Evolutionary conservation across 2,329 filamentous ascomycete species (phyloP).

Genomic region (Fusarium burgessii): DNA sequence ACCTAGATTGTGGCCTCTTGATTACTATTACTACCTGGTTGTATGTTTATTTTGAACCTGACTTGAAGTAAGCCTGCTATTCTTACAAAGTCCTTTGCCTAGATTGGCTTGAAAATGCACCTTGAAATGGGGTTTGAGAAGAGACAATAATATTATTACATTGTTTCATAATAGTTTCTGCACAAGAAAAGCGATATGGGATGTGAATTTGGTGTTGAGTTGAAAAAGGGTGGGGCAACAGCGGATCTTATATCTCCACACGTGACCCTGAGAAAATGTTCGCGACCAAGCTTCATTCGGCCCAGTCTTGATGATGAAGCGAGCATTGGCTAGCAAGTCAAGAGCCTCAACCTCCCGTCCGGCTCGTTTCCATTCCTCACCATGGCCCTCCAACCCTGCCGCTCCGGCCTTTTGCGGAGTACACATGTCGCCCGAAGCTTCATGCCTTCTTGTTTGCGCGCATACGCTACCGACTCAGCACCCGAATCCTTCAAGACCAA

Average conservation of each 20-base stretch:
- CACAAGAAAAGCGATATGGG: slow-evolving; percentile 7
- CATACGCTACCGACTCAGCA: slow-evolving; percentile 48
- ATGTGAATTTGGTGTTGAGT: slow-evolving; percentile 30
- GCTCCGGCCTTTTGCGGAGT: slow-evolving; percentile 46
- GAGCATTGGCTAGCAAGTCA: slow-evolving; percentile 12
- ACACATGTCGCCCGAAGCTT: slow-evolving; percentile 42
- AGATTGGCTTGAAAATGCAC: neutral
- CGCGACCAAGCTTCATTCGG: slow-evolving; percentile 37
- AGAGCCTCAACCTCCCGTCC: neutral
- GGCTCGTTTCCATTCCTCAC: slow-evolving; percentile 24
- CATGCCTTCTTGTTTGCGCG: slow-evolving; percentile 44
- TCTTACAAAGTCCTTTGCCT: neutral
- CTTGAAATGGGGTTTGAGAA: neutral
- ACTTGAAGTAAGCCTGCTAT: too few species aligned
- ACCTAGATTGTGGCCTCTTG: too few species aligned
- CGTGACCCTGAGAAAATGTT: slow-evolving; percentile 53
- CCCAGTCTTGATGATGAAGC: neutral
- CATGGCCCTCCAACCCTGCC: slow-evolving; percentile 53
- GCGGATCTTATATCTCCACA: slow-evolving; percentile 31
- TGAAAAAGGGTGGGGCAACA: slow-evolving; percentile 37
- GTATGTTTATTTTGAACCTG: too few species aligned
- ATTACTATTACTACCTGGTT: neutral
- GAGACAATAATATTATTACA: neutral
- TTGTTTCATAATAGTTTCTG: too few species aligned
- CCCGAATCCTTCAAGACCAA: slow-evolving; percentile 46